Evolutionary conservation across 2,329 filamentous ascomycete species (phyloP), one percentile per base, ranked within the genome.

Genomic region (Penicillium sp.): DNA sequence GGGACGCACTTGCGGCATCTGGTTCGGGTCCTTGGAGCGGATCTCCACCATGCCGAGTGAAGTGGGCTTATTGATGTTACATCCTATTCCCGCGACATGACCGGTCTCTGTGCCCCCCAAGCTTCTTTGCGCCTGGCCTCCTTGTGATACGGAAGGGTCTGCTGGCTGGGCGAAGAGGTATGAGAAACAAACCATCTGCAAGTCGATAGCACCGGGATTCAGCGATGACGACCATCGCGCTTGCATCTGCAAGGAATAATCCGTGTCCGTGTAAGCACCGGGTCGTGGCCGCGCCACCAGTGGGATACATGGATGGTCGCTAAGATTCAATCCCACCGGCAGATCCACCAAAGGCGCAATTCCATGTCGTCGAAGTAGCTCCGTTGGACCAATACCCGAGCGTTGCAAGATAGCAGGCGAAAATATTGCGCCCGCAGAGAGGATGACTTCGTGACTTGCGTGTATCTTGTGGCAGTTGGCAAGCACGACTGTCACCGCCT

Each of bases 191-290:
- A 57, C 48, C 45, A 57, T 52, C 31, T 57, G 54, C 34, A 57
- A 45, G 42, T 57, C 54, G 29, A 53, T 52, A 7, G 52, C 34
- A 28, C 54, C 54, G 18, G 52, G 54, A 45, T 47, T 47, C 29
- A 48, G 47, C 13, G 54, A 52, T 31, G 54, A 57, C 21, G 52
- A 57, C 54, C 54, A 57, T 24, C 54, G 54, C 34, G 54, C 48
- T 44, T 57, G 52, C 52, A 55, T 55, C 48, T 57, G 52, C 44
- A 57, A 49, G 21, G 54, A 57, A 47, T 55, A 57, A 44, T 57
- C 52, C 26, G 33, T 53, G 26, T 52, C 36, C 42, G 33, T 45
- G 47, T 57, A 57, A 36, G 52, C 56, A 64, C 18, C 61, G 55
- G 24, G 23, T 42, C 39, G 45, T 36, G 38, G 56, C 61, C 23